phyloP scores from a whole-genome alignment of 75 land plant genomes.

The Selaginella moellendorffii region DNA sequence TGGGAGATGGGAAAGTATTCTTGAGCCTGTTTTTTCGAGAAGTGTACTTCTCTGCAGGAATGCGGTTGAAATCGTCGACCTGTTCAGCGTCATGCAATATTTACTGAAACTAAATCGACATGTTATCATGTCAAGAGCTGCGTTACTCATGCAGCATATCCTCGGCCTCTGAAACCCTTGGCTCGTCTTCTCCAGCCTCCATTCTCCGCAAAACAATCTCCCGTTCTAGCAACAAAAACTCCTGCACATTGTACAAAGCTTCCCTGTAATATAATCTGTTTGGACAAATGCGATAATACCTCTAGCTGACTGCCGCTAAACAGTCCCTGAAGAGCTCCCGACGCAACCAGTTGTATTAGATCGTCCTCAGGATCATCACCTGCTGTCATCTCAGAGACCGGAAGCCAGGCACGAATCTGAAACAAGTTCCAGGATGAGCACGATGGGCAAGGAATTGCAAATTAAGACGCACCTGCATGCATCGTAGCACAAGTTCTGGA shows the following conservation, averaged over 20 bases:
- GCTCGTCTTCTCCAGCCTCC: background rate
- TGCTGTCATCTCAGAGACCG: conserved; percentile 42
- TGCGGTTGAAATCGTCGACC: no score
- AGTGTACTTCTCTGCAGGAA: no score
- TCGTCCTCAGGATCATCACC: conserved; percentile 32
- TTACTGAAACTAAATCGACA: no score
- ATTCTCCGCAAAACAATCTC: background rate
- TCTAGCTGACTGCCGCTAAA: conserved; percentile 87
- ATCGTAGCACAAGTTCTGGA: conserved; percentile 79
- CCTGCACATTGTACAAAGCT: background rate
- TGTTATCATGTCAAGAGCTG: no score
- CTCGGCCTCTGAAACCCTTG: no score
- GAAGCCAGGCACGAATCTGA: background rate
- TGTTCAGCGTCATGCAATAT: no score
- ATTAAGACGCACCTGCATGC: conserved; percentile 61
- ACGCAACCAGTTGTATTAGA: conserved; percentile 63
- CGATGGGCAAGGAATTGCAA: background rate
- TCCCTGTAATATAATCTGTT: background rate
- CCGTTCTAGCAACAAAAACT: background rate
- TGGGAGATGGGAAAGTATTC: no score
- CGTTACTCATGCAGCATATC: no score
- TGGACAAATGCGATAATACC: conserved; percentile 21
- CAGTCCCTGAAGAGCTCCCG: conserved; percentile 45
- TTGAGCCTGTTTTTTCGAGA: no score
- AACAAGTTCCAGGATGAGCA: background rate